Base-by-base conservation (phyloP, 441 rosid species). In the Cnidoscolus chayamansa region DNA sequence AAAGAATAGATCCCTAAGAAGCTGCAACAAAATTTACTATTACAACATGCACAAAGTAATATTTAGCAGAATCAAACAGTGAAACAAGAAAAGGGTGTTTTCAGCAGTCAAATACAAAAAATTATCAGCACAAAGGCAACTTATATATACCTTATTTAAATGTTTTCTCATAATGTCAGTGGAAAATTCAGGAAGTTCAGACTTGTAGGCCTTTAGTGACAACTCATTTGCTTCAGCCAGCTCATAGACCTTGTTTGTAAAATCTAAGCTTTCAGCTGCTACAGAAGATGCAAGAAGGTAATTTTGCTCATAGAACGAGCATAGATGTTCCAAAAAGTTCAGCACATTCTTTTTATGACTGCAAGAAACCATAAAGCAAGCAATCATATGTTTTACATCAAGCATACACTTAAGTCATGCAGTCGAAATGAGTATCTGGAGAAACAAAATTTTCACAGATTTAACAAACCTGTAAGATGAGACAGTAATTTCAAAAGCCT, bases 301-400 rank as follows among this genome's bases (percentile, higher is more conserved):
- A 31, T 80, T 84, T 70, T 72, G 86, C 92, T 96, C 94, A 68
- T 90, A 93, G 74, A 84, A 87, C 74, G 83, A 83, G 82, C 92
- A 90, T 7, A 91, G 76, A 73, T 87, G 89, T 73, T 92, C 98
- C 86, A 96, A 77, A 80, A 93, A 96, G 62, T 83, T 70, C 72
- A 93, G 78, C 55, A 84, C 93, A 74, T 84, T 87, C 78, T 85
- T 87, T 85, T 88, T 89, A 78, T 88, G 86, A 80, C 97, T 93
- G 92, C 84, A 83, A 76, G 65, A 75, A 72, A 78, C 40, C 72
- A 75, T 53, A 81, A 78, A 73, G 53, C 70, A 59, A 80, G 68
- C 60, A 80, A 67, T 68, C 60, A 65, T 43, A 65, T 43, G 63
- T 72, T 75, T 37, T 63, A 59, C 10, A 70, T 50, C 51, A 68